Percentiles rank a stretch among this genome's conserved stretches.
Evolutionary conservation across 1,284 basidiomycete genomes (phyloP).

Genomic region (Erythrobasidium hasegawianum): DNA sequence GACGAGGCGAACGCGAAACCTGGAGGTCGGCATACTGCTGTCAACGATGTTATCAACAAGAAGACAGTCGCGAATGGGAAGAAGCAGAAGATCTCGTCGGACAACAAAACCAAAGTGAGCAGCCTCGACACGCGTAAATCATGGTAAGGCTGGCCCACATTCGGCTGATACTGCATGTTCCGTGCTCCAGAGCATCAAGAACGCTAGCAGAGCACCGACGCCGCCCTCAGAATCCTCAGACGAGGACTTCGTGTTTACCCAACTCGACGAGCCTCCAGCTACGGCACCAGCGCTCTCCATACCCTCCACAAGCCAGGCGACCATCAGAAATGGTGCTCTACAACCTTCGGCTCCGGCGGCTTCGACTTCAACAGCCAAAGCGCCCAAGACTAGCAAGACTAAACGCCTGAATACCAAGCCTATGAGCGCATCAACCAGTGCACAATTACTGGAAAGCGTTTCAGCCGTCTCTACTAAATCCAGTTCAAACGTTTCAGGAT

Average conservation of each 20-base stretch:
- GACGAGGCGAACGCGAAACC: conserved; percentile 4
- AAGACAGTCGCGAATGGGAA: neutral
- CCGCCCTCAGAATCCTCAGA: conserved; percentile 11
- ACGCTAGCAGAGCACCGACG: neutral
- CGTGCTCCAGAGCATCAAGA: too few species aligned
- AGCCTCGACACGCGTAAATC: neutral
- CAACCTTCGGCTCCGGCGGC: neutral
- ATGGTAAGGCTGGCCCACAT: neutral
- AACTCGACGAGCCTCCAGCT: neutral
- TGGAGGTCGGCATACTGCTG: neutral
- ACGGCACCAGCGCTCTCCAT: neutral
- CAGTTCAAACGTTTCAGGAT: too few species aligned
- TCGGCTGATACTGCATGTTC: too few species aligned
- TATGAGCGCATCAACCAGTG: too few species aligned
- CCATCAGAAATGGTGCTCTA: neutral
- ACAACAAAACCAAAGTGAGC: too few species aligned
- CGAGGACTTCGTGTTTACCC: conserved; percentile 28
- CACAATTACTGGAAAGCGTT: too few species aligned
- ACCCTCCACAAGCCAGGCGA: neutral
- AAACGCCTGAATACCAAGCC: too few species aligned
- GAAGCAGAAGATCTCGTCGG: neutral
- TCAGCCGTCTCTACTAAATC: too few species aligned
- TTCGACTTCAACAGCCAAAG: neutral
- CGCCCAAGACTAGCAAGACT: neutral
- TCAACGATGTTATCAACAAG: neutral